Percentiles rank a stretch among this genome's conserved stretches.
These are phyloP conservation scores for Trichothecium roseum DNA, from an alignment of 2,329 filamentous ascomycete genomes.

Conservation along the genomic window DNA sequence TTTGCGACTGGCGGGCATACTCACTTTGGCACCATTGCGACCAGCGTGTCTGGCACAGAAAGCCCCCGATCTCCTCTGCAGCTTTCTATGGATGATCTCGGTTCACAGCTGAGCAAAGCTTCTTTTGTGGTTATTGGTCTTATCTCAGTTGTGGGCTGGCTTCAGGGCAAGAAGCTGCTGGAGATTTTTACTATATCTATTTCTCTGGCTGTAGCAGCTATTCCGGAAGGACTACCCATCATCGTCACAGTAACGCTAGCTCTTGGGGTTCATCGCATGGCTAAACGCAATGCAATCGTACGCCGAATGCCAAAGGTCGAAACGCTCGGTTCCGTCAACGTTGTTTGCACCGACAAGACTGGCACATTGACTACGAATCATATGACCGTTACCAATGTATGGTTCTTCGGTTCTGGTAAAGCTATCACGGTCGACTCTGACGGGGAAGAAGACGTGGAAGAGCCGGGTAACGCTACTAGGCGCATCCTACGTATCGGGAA, in stretches of 20 bases:
- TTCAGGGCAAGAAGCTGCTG: constrained; percentile 79
- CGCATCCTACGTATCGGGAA: constrained; percentile 87
- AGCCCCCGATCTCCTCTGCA: constrained; percentile 90
- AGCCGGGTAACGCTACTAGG: constrained; percentile 63
- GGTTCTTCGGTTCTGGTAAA: constrained; percentile 68
- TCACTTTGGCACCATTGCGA: constrained; percentile 92
- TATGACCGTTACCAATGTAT: constrained; percentile 95
- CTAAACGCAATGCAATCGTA: constrained; percentile 87
- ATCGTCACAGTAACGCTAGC: constrained; percentile 97
- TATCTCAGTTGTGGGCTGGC: constrained; percentile 81
- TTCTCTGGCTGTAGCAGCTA: constrained; percentile 89
- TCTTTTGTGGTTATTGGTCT: constrained; percentile 91
- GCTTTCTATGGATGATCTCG: constrained; percentile 93
- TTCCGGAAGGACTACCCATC: constrained; percentile 91
- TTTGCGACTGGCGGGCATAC: constrained; percentile 90
- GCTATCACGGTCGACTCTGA: constrained; percentile 44
- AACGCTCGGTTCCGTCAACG: constrained; percentile 94
- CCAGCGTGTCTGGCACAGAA: constrained; percentile 88
- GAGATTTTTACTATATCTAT: constrained; percentile 98
- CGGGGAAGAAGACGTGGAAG: constrained; percentile 40
- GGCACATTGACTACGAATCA: constrained; percentile 95
- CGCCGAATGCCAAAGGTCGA: constrained; percentile 94
- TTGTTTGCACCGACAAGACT: constrained; percentile 99
- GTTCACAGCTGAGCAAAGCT: constrained; percentile 91
- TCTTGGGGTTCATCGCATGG: constrained; percentile 92